Conservation (phyloP, 805 yeast genomes). For the Candida palmyrensis region DNA sequence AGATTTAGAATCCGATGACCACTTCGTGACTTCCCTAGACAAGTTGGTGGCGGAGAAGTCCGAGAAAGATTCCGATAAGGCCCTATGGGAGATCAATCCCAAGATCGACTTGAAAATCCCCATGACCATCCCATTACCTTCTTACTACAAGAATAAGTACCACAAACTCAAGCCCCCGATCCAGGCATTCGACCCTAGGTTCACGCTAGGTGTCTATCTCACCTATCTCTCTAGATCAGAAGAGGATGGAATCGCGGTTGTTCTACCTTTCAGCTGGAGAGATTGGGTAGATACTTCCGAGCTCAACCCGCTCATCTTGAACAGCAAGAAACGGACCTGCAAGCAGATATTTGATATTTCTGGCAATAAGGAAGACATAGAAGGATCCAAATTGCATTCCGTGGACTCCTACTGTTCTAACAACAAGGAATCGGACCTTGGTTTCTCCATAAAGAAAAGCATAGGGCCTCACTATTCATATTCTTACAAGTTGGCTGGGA, state of each 20-base stretch:
- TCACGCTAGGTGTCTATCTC: constrained; percentile 47
- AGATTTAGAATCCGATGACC: constrained; percentile 8
- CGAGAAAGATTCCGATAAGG: constrained; percentile 9
- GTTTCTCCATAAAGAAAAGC: constrained; percentile 14
- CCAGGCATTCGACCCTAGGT: constrained; percentile 47
- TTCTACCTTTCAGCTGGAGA: constrained; percentile 49
- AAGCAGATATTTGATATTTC: constrained; percentile 14
- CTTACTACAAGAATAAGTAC: neutral
- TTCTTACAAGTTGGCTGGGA: constrained; percentile 23
- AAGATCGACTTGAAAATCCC: constrained; percentile 7
- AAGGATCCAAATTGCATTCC: constrained; percentile 5
- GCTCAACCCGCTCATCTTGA: constrained; percentile 21
- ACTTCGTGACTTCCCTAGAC: neutral
- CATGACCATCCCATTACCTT: constrained; percentile 13
- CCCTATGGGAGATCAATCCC: constrained; percentile 20
- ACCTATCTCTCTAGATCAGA: constrained; percentile 19
- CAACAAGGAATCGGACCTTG: constrained; percentile 13
- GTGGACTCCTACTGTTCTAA: constrained; percentile 17
- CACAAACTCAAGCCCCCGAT: constrained; percentile 10
- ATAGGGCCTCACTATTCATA: constrained; percentile 20
- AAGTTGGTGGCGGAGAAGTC: constrained; percentile 7
- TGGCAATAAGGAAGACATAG: constrained; percentile 6
- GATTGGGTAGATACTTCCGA: constrained; percentile 51
- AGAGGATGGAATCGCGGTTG: neutral
- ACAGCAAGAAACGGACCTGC: constrained; percentile 11